phyloP scores from a whole-genome alignment of 225 moss, liverwort and hornwort genomes.

The Bryum argenteum region DNA sequence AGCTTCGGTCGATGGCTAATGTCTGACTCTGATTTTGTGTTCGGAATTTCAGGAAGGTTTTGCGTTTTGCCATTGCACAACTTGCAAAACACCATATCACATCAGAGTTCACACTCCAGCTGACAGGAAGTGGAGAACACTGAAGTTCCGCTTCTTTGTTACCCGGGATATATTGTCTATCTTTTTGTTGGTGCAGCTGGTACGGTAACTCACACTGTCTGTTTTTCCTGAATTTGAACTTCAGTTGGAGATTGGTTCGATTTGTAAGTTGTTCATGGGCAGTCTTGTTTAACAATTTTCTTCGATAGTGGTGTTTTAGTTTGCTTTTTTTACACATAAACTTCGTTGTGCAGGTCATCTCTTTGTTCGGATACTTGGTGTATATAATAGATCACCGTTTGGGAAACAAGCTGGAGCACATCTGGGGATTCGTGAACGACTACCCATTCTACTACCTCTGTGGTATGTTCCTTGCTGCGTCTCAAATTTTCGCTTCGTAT shows the following conservation, averaged over 20 bases:
- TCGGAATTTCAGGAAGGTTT: constrained; percentile 52
- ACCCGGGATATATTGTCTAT: constrained; percentile 60
- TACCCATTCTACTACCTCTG: constrained; percentile 62
- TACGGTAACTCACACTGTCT: constrained; percentile 30
- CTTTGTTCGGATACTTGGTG: constrained; percentile 46
- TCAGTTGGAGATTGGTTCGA: not conserved
- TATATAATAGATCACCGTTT: constrained; percentile 45
- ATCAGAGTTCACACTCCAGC: constrained; percentile 62
- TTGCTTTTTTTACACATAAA: not conserved
- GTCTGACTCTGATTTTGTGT: constrained; percentile 9
- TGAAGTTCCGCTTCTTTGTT: constrained; percentile 64
- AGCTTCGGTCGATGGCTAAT: not conserved
- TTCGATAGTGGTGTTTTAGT: not conserved
- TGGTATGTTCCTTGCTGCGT: constrained; percentile 36
- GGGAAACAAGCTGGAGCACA: constrained; percentile 56
- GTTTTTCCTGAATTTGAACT: not conserved
- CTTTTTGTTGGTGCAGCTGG: constrained; percentile 56
- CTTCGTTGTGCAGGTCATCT: constrained; percentile 46
- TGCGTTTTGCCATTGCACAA: constrained; percentile 66
- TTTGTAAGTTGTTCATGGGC: not conserved
- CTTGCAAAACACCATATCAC: constrained; percentile 64
- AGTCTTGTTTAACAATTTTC: not conserved
- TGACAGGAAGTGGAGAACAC: constrained; percentile 64
- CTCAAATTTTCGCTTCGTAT: constrained; percentile 11
- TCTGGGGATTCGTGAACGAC: constrained; percentile 55